Base-by-base conservation (phyloP, 331 rosid genomes). In the Malus hybrid region DNA sequence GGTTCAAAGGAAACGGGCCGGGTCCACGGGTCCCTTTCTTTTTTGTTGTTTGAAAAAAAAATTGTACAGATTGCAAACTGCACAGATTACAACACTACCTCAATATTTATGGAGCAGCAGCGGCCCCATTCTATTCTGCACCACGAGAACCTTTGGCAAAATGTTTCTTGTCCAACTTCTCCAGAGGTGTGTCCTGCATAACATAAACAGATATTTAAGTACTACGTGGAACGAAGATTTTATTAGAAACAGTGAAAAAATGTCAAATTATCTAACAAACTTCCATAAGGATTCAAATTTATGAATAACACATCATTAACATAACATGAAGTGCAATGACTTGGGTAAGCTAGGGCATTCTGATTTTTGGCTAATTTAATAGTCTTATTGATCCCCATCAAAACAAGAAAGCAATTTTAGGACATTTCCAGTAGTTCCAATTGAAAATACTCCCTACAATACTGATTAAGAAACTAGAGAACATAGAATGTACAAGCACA, bases 141-240 rank as follows among this genome's bases (percentile, higher is more conserved):
- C 81, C 81, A 18, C 78, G 88, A 6, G 89, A 78, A 56, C 89
- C 93, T 85, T 88, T 94, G 7, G 89, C 93, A 81, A 92, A 90
- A 81, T 94, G 96, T 79, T 94, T 94, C 85, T 76, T 92, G 70
- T 94, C 96, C 90, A 94, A 80, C 86, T 86, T 89, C 69, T 92
- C 96, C 75, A 92, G 91, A 66, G 96, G 96, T 19, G 92, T 90
- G 64, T 90, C 80, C 99, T 94, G 92, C 77, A 73, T 29, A 52
- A 75, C 29, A 79, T 70, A 59, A 24, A 79, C 44, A 59, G n/a
- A 36, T 54, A 67, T 63, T 73, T 28, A 75, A 69, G 77, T 55
- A 33, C 54, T 14, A 75, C 2, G 59, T 68, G 46, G 64, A 18
- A 70, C 3, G n/a, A 28, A 73, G 46, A 32, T 65, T 52, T 34